Evolutionary conservation across 768 basidiomycete species (phyloP).

Genomic region (Coprinellus micaceus): DNA sequence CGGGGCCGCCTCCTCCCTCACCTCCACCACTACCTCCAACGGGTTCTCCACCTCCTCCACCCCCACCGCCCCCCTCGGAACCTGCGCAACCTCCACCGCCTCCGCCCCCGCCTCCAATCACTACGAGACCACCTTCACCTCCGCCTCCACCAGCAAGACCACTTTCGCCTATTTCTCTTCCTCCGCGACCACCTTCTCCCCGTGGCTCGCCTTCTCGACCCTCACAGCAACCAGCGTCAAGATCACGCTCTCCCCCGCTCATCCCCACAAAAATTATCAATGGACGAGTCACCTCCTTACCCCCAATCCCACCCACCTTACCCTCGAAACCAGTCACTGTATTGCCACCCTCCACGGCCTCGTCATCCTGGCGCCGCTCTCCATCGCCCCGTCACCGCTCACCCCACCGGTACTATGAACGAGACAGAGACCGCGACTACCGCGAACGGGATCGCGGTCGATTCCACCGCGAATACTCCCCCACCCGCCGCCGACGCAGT

Average conservation of each 20-base stretch:
- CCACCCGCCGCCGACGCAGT: not conserved
- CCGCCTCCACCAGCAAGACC: conserved; percentile 19
- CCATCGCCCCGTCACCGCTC: not conserved
- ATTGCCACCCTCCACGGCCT: not conserved
- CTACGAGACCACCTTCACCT: conserved; percentile 16
- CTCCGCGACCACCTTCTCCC: not conserved
- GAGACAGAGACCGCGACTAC: not conserved
- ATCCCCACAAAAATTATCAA: conserved; percentile 3
- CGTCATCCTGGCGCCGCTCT: not conserved
- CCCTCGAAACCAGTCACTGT: conserved; percentile 15
- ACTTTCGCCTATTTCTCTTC: conserved; percentile 1
- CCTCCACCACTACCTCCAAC: conserved; percentile 34
- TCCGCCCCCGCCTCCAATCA: conserved; percentile 9
- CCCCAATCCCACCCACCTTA: conserved; percentile 17
- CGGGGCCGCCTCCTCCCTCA: conserved; percentile 29
- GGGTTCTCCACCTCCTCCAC: conserved; percentile 29
- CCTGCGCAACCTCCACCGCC: conserved; percentile 22
- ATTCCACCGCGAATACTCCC: not conserved
- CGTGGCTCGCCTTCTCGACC: too few relatives aligned
- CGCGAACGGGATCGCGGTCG: conserved; percentile 3
- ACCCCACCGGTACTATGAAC: not conserved
- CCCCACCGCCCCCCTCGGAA: conserved; percentile 24
- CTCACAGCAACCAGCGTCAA: not conserved
- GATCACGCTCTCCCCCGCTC: not conserved
- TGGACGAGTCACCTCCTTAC: not conserved